A percentile compares a stretch with the other conserved stretches of the same genome.
Conservation (phyloP, 345 rosid species). For the Diplotaxis tenuifolia region DNA sequence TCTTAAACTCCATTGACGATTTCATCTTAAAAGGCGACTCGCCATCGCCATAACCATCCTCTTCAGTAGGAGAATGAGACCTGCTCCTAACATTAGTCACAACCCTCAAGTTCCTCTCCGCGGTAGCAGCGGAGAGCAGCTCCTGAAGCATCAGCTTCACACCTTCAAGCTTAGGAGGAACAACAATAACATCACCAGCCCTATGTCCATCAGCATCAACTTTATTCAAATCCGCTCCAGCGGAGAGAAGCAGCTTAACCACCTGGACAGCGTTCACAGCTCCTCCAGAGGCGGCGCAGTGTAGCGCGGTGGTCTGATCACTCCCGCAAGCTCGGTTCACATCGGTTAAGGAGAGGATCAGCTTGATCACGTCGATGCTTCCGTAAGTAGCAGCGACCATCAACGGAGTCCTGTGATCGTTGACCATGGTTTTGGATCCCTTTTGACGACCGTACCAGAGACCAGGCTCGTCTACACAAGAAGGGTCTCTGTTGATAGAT, state of each 20-base stretch:
- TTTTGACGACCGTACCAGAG: conserved; percentile 88
- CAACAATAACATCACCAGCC: conserved; percentile 80
- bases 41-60: conserved; percentile 32
- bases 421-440: conserved; percentile 81
- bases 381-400: conserved; percentile 97
- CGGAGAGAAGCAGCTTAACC: conserved; percentile 70
- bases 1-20: conserved; percentile 55
- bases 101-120: conserved; percentile 48
- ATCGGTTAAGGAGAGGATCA: conserved; percentile 64
- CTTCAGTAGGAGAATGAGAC: conserved; percentile 54
- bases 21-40: conserved; percentile 27
- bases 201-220: conserved; percentile 59
- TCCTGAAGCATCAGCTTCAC: conserved; percentile 59
- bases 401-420: conserved; percentile 74
- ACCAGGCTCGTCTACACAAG: conserved; percentile 69
- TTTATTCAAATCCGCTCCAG: conserved; percentile 74
- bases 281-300: conserved; percentile 95
- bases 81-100: conserved; percentile 29
- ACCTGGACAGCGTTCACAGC: conserved; percentile 71
- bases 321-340: conserved; percentile 65
- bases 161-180: conserved; percentile 65
- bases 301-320: conserved; percentile 81
- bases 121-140: conserved; percentile 54
- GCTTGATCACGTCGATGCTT: conserved; percentile 65
- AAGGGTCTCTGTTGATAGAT: conserved; percentile 59